A percentile compares a stretch with the other conserved stretches of the same genome.
Conservation (phyloP, 257 asterid genomes). For the Solanum chmielewskii region DNA sequence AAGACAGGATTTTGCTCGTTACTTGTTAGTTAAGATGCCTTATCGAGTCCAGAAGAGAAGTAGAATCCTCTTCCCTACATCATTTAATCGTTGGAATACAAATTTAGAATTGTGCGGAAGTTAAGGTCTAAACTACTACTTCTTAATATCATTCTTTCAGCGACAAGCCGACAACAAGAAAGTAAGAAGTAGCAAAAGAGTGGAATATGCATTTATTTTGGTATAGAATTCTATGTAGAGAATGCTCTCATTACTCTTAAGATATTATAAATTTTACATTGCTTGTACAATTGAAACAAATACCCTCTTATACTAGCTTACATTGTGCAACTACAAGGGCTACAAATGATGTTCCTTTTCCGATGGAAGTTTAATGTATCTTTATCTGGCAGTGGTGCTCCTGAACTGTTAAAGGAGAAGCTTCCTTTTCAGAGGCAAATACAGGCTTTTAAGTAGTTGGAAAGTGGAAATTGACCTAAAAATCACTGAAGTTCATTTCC, state of each 20-base stretch:
- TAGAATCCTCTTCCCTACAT: neutral
- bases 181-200: neutral
- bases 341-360: neutral
- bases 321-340: neutral
- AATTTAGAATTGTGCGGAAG: neutral
- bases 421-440: neutral
- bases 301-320: neutral
- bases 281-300: neutral
- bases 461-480: neutral
- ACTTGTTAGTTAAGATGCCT: neutral
- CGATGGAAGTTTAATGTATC: neutral
- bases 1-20: neutral
- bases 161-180: neutral
- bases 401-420: neutral
- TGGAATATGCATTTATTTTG: neutral
- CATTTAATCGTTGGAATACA: neutral
- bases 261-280: neutral
- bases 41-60: neutral
- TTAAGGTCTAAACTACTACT: neutral
- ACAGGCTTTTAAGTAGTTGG: neutral
- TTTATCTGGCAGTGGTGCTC: neutral
- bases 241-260: neutral
- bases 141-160: neutral
- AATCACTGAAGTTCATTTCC: neutral
- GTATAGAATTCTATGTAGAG: neutral